Evolutionary conservation across 352 stramenopile species (phyloP), one percentile per base, ranked within the genome.

Genomic region (Phytophthora rubi): DNA sequence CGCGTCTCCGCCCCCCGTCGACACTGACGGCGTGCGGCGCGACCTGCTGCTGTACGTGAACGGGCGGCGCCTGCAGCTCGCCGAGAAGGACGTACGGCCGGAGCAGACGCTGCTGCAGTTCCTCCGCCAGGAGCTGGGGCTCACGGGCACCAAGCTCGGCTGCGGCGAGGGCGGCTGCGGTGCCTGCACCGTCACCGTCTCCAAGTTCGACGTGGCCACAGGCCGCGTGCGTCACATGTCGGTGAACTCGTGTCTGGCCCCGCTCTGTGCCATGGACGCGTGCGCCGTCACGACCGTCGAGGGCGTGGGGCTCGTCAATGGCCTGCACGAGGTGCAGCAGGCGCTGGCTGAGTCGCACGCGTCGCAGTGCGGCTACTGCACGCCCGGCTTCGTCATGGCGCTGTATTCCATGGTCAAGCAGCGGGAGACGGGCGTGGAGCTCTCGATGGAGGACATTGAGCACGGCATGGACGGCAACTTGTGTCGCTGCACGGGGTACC

Each of bases 141-240:
- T 95, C 65, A 93, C 86, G 18, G 89, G 88, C 59, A 95, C 89
- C 2, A 97, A 97, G 62, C 80, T 97, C 18, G 95, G 94, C 64
- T 99, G 97, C 62, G 93, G 92, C 1, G 97, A 99, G 69, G 97
- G 97, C 39, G 97, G 97, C 35, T 99, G 97, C 63, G 97, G 97
- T 44, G 97, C 97, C 13, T 99, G 97, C 71, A 99, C 94, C 6
- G 96, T 99, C 51, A 97, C 98, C 80, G 76, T 98, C 9, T 94
- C 88, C 42, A 82, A 81, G 51, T 88, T 85, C 45, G 81, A 94
- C 64, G 62, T 80, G 7, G 57, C 69, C 28, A 60, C 73, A 0
- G 68, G 81, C 8, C 67, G 71, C 23, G 79, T 93, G 67, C 76
- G 75, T 32, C 89, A 97, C 53, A 62, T 85, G 39, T 89, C 90